Evolutionary conservation across 305 asterid species (phyloP), one percentile per base, ranked within the genome.

Genomic region (Fraxinus albicans): DNA sequence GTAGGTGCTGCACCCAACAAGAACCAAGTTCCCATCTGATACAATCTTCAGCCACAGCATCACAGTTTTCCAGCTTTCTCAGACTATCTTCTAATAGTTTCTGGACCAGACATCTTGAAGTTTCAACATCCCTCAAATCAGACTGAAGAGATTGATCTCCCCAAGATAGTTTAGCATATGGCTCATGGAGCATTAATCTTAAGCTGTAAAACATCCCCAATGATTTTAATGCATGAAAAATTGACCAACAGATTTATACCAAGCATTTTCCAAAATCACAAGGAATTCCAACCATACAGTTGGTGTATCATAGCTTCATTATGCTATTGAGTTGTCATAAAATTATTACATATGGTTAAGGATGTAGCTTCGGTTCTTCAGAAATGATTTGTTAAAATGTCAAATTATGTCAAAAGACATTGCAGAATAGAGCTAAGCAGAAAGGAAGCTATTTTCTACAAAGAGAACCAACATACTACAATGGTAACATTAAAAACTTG

Each of bases 1-100:
- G 98, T 80, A 95, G 91, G 93, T 95, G 98, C 92, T 95, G 99
- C 88, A 95, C 92, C 99, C 98, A 97, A 86, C 99, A 95, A 73
- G 98, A 94, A 86, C 99, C 99, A 78, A 97, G 98, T 90, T 97
- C 99, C 99, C 99, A 97, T 90, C 99, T 90, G 90, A 94, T 84
- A 83, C 89, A 88, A 83, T 89, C 83, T 82, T 90, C 91, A 34
- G 85, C 84, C 77, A 17, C 75, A 69, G 87, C 86, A 79, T 89
- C 88, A 76, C 83, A 84, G 73, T 84, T 87, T 40, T 88, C 86
- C 42, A 94, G 90, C 85, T 87, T 90, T 60, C 42, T 86, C 83
- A 97, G 82, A 87, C 96, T 90, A 82, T 93, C 97, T 74, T 90
- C 86, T 63, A 95, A 80, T 79, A 97, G 89, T 87, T 91, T 90